Evolutionary conservation across 768 basidiomycete species (phyloP), one percentile per base, ranked within the genome.

Genomic region (Hemileccinum rubropunctum): DNA sequence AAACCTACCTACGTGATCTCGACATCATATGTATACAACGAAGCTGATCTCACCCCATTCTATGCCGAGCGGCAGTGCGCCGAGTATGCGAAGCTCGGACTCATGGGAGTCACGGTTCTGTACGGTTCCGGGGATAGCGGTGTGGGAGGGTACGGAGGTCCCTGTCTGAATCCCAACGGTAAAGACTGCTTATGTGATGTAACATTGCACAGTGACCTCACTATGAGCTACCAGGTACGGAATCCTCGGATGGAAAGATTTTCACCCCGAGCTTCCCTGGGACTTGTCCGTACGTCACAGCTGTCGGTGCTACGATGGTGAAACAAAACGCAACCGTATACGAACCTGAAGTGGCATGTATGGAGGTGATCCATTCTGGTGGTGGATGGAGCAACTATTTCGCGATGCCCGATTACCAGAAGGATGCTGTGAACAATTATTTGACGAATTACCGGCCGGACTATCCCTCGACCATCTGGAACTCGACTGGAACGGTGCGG

Each of bases 221-320:
- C 40, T 15, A 23, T 13, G 18, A 3, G 15, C 4, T 14, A 6
- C n/a, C 21, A 61, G 56, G 54, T 18, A 42, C 47, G 15, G 57
- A 73, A 66, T 76, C 75, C 2, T 71, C 75, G 30, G 68, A 72
- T 50, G 82, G 80, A 20, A 74, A 42, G 4, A 45, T 57, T 10
- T 84, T 84, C 73, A 80, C 79, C 48, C 82, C 83, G 9, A 58
- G 62, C 4, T 80, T 75, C 71, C 78, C 76, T 12, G 65, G 53
- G 7, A 71, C 74, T 0, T 80, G 78, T 53, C 77, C 78, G 1
- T 79, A 72, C 46, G 61, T 80, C 21, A 79, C 79, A 18, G 71
- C 79, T 8, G 76, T 80, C 38, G 79, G 79, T 8, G 62, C 73
- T 0, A 76, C 72, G 1, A 67, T 67, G 38, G 66, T 82, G 49